A percentile compares a stretch with the other conserved stretches of the same genome.
Conservation (phyloP, 176 grass and related monocot species). For the Carex cristatella region DNA sequence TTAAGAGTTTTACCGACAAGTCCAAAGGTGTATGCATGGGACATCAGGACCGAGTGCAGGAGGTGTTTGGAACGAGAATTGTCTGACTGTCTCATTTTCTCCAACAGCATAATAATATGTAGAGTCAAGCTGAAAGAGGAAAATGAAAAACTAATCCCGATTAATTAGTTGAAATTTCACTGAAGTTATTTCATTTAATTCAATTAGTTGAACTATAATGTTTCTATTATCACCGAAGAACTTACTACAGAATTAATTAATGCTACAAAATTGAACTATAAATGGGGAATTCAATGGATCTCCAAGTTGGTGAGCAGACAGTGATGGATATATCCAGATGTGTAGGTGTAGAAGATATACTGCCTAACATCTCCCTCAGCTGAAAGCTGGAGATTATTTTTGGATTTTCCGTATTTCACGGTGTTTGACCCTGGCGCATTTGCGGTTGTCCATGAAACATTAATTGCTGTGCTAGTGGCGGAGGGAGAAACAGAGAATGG, state of each 20-base stretch:
- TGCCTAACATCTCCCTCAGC: slow-evolving; percentile 33
- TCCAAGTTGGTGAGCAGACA: slow-evolving; percentile 35
- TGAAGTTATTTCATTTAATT: no score
- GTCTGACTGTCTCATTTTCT: slow-evolving; percentile 35
- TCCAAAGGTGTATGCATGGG: slow-evolving; percentile 73
- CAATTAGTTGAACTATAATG: neutral
- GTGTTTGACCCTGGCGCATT: slow-evolving; percentile 50
- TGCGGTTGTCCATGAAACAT: slow-evolving; percentile 56
- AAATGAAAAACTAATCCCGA: neutral
- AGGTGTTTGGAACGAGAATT: slow-evolving; percentile 65
- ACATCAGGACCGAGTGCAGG: slow-evolving; percentile 60
- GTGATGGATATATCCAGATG: slow-evolving; percentile 79
- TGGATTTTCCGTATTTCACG: slow-evolving; percentile 37
- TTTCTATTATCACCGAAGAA: neutral
- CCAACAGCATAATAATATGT: slow-evolving; percentile 68
- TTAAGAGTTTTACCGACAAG: slow-evolving; percentile 44
- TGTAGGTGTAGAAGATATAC: slow-evolving; percentile 70
- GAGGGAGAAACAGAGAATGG: no score
- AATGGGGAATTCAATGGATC: slow-evolving; percentile 15
- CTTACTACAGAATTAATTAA: neutral
- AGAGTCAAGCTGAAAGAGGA: slow-evolving; percentile 24
- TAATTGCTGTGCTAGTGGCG: slow-evolving; percentile 30
- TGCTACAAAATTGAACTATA: neutral
- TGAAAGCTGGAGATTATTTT: slow-evolving; percentile 17
- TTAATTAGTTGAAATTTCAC: no score